Percentiles rank a stretch among this genome's conserved stretches.
Evolutionary conservation across 225 moss, liverwort and hornwort genomes (phyloP).

Genomic region (Physcomitrium patens): DNA sequence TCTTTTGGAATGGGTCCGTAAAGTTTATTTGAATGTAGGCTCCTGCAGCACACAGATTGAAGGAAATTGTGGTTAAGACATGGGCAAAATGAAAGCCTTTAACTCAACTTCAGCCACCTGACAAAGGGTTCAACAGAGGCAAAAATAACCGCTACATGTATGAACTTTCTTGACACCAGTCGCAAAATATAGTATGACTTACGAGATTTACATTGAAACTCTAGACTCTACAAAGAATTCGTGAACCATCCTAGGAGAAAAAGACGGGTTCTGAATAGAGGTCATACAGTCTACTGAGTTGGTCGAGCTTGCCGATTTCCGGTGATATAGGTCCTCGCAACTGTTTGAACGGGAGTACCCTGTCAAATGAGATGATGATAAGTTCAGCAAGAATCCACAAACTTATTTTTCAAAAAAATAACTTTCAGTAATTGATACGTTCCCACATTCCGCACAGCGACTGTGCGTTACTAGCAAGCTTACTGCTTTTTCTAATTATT

Average conservation of each 20-base stretch:
- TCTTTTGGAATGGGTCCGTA: conserved; percentile 73
- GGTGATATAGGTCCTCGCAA: conserved; percentile 73
- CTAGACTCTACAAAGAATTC: conserved; percentile 3
- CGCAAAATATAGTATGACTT: not conserved
- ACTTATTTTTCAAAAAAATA: no score
- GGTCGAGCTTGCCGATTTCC: conserved; percentile 77
- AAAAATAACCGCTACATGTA: not conserved
- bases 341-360: conserved; percentile 61
- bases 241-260: not conserved
- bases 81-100: not conserved
- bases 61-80: not conserved
- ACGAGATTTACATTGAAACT: not conserved
- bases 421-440: conserved; percentile 1
- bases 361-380: conserved; percentile 16
- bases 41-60: conserved; percentile 47
- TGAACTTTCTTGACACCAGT: conserved; percentile 6
- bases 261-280: conserved; percentile 3
- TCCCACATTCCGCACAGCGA: not conserved
- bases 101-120: not conserved
- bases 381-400: no score
- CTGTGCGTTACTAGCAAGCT: not conserved
- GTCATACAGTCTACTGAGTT: conserved; percentile 73
- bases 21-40: conserved; percentile 73
- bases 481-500: not conserved
- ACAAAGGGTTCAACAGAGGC: conserved; percentile 3